These are phyloP conservation scores for Casaregolazyma suthepensis DNA, from an alignment of 1,139 yeast species.

Conservation along the genomic window DNA sequence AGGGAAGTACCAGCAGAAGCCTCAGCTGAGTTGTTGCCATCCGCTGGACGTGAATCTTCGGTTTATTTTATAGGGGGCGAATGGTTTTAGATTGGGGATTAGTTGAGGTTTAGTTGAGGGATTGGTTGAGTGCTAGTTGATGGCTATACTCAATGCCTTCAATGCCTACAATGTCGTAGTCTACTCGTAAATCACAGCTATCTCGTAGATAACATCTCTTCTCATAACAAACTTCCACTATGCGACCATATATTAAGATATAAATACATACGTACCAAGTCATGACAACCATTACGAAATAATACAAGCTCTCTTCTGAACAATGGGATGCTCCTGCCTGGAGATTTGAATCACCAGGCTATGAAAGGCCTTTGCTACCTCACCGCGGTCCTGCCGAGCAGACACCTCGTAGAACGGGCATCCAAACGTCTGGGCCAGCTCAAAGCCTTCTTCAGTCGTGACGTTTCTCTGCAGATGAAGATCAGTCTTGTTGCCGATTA, in stretches of 20 bases:
- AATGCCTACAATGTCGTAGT: too few relatives aligned
- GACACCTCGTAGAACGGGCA: conserved; percentile 75
- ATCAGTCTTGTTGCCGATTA: conserved; percentile 83
- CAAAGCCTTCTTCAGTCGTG: conserved; percentile 54
- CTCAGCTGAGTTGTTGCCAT: conserved; percentile 79
- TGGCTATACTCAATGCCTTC: too few relatives aligned
- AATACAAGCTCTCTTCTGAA: conserved; percentile 7
- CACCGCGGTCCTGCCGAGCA: conserved; percentile 59
- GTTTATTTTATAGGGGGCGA: conserved; percentile 43
- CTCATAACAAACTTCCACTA: too few relatives aligned
- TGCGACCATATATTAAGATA: not conserved
- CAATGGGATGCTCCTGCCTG: conserved; percentile 21
- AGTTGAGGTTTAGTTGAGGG: not conserved
- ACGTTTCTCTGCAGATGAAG: conserved; percentile 44
- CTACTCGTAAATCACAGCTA: too few relatives aligned
- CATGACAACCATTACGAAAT: not conserved
- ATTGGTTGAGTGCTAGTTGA: too few relatives aligned
- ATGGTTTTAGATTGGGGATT: not conserved
- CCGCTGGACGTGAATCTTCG: conserved; percentile 73
- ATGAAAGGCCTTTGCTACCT: conserved; percentile 60
- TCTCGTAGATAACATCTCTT: too few relatives aligned
- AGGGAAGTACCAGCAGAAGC: conserved; percentile 76
- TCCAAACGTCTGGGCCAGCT: conserved; percentile 52
- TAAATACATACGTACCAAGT: not conserved
- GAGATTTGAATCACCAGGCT: conserved; percentile 66